A percentile compares a stretch with the other conserved stretches of the same genome.
Conservation (phyloP, 2,329 filamentous ascomycete genomes). For the Phyllosticta citriasiana region DNA sequence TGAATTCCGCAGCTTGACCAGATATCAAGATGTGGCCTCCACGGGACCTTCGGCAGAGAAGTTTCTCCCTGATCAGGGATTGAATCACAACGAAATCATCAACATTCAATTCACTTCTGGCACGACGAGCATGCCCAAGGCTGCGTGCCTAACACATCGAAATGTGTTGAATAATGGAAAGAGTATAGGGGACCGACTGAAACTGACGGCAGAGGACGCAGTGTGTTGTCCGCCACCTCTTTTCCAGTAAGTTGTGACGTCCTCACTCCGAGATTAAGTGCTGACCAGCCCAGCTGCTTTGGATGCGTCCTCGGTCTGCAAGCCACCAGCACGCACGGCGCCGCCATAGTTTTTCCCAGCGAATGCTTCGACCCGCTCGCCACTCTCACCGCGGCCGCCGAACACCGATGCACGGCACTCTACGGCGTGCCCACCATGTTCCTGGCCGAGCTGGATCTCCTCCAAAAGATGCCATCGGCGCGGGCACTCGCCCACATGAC, state of each 20-base stretch:
- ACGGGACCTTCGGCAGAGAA: background rate
- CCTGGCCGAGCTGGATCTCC: slow-evolving; percentile 70
- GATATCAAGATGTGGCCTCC: slow-evolving; percentile 31
- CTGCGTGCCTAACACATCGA: slow-evolving; percentile 75
- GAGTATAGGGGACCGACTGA: slow-evolving; percentile 78
- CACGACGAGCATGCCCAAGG: slow-evolving; percentile 86
- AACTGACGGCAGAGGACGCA: slow-evolving; percentile 60
- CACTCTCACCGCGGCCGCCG: slow-evolving; percentile 53
- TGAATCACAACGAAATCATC: slow-evolving; percentile 59
- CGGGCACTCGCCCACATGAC: slow-evolving; percentile 41
- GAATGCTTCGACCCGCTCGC: slow-evolving; percentile 78
- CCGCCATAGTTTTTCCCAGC: slow-evolving; percentile 72
- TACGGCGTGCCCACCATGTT: slow-evolving; percentile 97
- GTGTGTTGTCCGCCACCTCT: slow-evolving; percentile 53
- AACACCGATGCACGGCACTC: slow-evolving; percentile 56
- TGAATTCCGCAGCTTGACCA: slow-evolving; percentile 25
- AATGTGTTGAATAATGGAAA: slow-evolving; percentile 89
- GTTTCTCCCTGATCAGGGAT: slow-evolving; percentile 34
- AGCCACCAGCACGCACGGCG: slow-evolving; percentile 79
- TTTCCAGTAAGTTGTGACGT: slow-evolving; percentile 32
- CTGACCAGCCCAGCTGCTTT: slow-evolving; percentile 52
- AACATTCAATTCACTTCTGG: slow-evolving; percentile 97
- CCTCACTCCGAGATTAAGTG: slow-evolving; percentile 1
- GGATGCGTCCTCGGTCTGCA: slow-evolving; percentile 89
- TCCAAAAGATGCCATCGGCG: slow-evolving; percentile 39